These are phyloP conservation scores for Sclerotinia subarctica DNA, from an alignment of 2,329 filamentous ascomycete genomes.

Conservation along the genomic window DNA sequence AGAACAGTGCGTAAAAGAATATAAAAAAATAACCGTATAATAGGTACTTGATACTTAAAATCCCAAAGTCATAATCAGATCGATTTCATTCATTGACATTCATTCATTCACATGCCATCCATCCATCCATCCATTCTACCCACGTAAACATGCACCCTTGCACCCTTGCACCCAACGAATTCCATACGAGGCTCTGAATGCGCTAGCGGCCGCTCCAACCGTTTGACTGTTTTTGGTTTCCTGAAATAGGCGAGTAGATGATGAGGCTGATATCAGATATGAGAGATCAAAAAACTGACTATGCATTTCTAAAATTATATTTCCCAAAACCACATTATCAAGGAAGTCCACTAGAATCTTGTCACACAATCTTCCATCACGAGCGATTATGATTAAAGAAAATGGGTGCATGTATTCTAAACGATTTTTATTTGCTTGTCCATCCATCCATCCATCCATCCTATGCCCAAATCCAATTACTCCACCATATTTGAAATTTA, in stretches of 20 bases:
- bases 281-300: no score
- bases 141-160: neutral
- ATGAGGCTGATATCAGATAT: conserved; percentile 8
- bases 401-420: no score
- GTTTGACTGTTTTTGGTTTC: neutral
- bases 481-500: neutral
- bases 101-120: conserved; percentile 9
- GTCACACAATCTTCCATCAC: neutral
- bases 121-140: neutral
- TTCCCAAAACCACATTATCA: neutral
- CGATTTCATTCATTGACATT: neutral
- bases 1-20: no score
- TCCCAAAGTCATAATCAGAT: neutral
- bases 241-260: neutral
- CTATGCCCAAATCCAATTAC: neutral
- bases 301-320: no score
- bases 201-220: neutral
- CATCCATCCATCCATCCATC: neutral
- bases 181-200: neutral
- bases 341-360: neutral
- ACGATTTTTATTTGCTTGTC: neutral
- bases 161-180: neutral
- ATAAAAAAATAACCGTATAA: no score
- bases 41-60: neutral
- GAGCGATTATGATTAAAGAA: no score